A percentile compares a stretch with the other conserved stretches of the same genome.
These are phyloP conservation scores for Picea abies DNA, from an alignment of 83 land plant species.

Conservation along the genomic window DNA sequence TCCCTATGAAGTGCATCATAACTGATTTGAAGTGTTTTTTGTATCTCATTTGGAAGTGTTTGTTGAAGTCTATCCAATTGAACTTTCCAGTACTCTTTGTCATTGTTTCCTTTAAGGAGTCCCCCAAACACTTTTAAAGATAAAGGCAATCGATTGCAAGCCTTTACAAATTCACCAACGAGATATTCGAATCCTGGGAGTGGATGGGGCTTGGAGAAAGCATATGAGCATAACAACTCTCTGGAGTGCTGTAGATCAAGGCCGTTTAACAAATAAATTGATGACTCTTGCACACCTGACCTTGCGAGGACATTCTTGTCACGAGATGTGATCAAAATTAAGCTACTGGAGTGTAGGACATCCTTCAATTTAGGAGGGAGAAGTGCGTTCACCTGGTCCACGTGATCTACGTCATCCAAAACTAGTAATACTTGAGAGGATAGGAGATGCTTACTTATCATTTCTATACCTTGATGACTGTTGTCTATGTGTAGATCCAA, in stretches of 20 bases:
- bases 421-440: neutral
- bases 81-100: neutral
- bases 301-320: neutral
- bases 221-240: neutral
- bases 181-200: neutral
- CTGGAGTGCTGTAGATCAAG: neutral
- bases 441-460: neutral
- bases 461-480: neutral
- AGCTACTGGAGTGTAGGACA: neutral
- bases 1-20: neutral
- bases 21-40: neutral
- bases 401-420: neutral
- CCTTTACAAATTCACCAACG: neutral
- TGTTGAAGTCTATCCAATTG: neutral
- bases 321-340: neutral
- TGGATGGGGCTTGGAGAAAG: neutral
- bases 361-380: neutral
- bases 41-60: neutral
- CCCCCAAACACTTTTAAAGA: neutral
- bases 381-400: neutral
- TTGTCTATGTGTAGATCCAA: neutral
- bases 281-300: neutral
- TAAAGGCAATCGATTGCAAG: neutral
- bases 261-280: neutral
- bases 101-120: neutral